phyloP scores from a whole-genome alignment of 2,329 filamentous ascomycete species.

The Cylindrodendrum hubeiense region DNA sequence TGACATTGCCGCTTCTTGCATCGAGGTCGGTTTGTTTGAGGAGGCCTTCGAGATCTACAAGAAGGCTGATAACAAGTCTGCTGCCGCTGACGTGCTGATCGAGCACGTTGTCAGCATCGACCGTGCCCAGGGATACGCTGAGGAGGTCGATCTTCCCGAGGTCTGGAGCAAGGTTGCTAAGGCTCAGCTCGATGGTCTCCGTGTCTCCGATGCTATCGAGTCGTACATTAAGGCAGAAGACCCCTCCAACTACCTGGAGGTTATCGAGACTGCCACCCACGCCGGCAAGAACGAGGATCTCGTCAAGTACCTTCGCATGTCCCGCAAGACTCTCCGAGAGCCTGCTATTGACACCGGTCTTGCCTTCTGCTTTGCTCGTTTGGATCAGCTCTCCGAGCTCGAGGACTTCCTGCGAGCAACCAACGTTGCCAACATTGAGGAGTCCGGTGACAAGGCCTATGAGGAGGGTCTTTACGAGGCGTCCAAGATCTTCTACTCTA shows the following conservation, averaged over 20 bases:
- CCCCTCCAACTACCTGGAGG: slow-evolving; percentile 92
- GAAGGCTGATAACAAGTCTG: slow-evolving; percentile 91
- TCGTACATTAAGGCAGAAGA: slow-evolving; percentile 97
- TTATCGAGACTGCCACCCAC: slow-evolving; percentile 94
- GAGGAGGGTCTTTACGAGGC: slow-evolving; percentile 94
- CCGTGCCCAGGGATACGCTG: slow-evolving; percentile 93
- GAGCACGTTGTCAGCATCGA: slow-evolving; percentile 99
- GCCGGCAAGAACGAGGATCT: slow-evolving; percentile 98
- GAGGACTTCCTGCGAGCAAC: slow-evolving; percentile 95
- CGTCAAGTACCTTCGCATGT: slow-evolving; percentile 96
- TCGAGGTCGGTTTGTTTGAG: slow-evolving; percentile 94
- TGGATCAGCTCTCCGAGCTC: slow-evolving; percentile 91
- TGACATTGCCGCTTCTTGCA: slow-evolving; percentile 92
- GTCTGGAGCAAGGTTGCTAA: slow-evolving; percentile 99
- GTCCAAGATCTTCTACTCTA: slow-evolving; percentile 98
- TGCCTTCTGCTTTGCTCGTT: slow-evolving; percentile 92
- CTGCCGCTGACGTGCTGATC: slow-evolving; percentile 91
- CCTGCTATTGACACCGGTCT: slow-evolving; percentile 93
- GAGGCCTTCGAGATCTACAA: slow-evolving; percentile 99
- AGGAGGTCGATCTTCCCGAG: slow-evolving; percentile 91
- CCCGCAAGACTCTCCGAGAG: slow-evolving; percentile 95
- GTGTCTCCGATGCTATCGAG: slow-evolving; percentile 91
- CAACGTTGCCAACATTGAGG: slow-evolving; percentile 96
- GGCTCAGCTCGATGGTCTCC: slow-evolving; percentile 95
- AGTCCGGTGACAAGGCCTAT: slow-evolving; percentile 98